phyloP scores from a whole-genome alignment of 345 rosid species.

The Microthlaspi erraticum region DNA sequence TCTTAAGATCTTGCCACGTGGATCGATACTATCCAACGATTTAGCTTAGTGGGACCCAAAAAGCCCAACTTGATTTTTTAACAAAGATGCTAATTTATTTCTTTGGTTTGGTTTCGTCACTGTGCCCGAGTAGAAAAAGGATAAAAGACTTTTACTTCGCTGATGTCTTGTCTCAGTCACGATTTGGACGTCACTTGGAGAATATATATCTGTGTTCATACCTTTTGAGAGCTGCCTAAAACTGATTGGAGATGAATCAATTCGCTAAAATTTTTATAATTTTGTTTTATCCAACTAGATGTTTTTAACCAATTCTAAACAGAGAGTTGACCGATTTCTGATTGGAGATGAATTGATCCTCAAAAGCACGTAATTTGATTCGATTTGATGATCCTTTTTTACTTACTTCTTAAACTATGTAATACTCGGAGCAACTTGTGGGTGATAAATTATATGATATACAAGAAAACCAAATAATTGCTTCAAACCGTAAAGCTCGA shows the following conservation, averaged over 20 bases:
- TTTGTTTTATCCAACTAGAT: slow-evolving; percentile 1
- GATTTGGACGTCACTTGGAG: slow-evolving; percentile 22
- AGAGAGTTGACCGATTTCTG: not conserved
- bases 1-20: slow-evolving; percentile 32
- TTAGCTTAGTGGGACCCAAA: slow-evolving; percentile 20
- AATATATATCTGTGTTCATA: slow-evolving; percentile 6
- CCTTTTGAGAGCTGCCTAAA: not conserved
- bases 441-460: no score
- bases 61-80: slow-evolving; percentile 17
- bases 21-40: slow-evolving; percentile 5
- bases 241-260: slow-evolving; percentile 1
- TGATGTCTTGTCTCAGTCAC: slow-evolving; percentile 6
- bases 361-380: not conserved
- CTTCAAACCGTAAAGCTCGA: no score
- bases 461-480: no score
- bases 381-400: not conserved
- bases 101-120: slow-evolving; percentile 22
- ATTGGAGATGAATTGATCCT: slow-evolving; percentile 6
- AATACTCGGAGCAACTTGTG: no score
- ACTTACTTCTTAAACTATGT: slow-evolving; percentile 1
- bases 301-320: not conserved
- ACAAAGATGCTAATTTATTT: slow-evolving; percentile 7
- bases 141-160: slow-evolving; percentile 1
- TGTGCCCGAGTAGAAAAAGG: not conserved
- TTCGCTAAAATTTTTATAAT: not conserved